Conservation (phyloP, 176 grass and related monocot genomes). For the Carex myosuroides region DNA sequence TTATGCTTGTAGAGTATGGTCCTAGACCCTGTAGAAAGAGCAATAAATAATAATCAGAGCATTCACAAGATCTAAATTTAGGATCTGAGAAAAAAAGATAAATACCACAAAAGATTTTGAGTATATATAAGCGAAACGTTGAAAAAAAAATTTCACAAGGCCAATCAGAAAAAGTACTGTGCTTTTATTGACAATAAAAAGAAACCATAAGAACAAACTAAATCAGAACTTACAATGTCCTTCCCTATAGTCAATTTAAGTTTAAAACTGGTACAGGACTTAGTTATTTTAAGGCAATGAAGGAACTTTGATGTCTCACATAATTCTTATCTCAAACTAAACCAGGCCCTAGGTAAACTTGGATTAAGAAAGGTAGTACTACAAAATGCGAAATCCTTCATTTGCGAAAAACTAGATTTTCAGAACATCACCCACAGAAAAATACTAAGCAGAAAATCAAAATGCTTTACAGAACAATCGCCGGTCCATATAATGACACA, state of each 20-base stretch:
- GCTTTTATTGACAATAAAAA: background rate
- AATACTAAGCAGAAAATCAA: background rate
- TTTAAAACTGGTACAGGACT: background rate
- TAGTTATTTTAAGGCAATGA: background rate
- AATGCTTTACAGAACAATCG: background rate
- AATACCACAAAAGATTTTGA: background rate
- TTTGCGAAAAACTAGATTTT: background rate
- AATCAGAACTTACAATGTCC: background rate
- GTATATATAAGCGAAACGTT: background rate
- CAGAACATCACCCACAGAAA: background rate
- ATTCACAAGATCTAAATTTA: background rate
- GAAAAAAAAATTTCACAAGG: background rate
- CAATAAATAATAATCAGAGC: slow-evolving; percentile 11
- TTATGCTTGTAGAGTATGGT: slow-evolving; percentile 79
- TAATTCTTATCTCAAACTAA: background rate
- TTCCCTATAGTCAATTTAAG: background rate
- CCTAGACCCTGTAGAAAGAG: slow-evolving; percentile 56
- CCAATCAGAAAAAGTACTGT: background rate
- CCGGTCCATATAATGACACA: background rate
- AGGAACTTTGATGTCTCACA: background rate
- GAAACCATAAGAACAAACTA: background rate
- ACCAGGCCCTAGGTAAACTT: background rate
- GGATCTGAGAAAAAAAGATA: background rate
- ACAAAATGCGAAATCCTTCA: background rate
- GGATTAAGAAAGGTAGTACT: background rate